Evolutionary conservation across 768 basidiomycete species (phyloP), one percentile per base, ranked within the genome.

Genomic region (Mycena albidolilacea): DNA sequence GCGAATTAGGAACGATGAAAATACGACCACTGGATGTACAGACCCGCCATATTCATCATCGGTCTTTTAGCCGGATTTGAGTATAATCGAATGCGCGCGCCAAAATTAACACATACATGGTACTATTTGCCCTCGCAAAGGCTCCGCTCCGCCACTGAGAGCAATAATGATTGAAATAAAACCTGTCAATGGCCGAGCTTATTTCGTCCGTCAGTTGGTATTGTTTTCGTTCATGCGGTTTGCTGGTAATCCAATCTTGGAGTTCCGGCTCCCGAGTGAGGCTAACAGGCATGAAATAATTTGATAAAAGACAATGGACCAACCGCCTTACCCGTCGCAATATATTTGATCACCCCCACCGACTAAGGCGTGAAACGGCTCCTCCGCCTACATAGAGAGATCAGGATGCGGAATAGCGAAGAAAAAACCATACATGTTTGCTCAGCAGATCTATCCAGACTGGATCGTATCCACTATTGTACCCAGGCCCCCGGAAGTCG

Each of bases 271-370:
- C 97, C 72, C 93, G 89, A 70, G 92, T 93, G 64, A 99, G 80
- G 44, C 93, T 93, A 77, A 19, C 44, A 60, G 69, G 43, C 39
- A 55, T 11, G 50, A 62, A 10, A 19, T 54, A 77, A 74, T 65
- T 48, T 46, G 41, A 15, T 66, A 35, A 50, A 15, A 63, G n/a
- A 50, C 19, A 15, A 38, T 69, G 65, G 72, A 46, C 39, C 21
- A 35, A 52, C 66, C 19, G 35, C 78, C 90, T 55, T 77, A 92
- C 93, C 87, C 84, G 75, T 96, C 95, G 73, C 95, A 95, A 77
- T 96, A 98, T 19, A 98, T 86, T 80, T 97, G 97, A 80, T 97
- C 96, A 12, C 97, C 96, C 21, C 97, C 97, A 19, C 97, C 97
- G 7, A 98, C 92, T 44, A 99, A 86, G n/a, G 87, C 90, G 78